A percentile compares a stretch with the other conserved stretches of the same genome.
phyloP scores from a whole-genome alignment of 345 rosid species.

The Aquilaria malaccensis region DNA sequence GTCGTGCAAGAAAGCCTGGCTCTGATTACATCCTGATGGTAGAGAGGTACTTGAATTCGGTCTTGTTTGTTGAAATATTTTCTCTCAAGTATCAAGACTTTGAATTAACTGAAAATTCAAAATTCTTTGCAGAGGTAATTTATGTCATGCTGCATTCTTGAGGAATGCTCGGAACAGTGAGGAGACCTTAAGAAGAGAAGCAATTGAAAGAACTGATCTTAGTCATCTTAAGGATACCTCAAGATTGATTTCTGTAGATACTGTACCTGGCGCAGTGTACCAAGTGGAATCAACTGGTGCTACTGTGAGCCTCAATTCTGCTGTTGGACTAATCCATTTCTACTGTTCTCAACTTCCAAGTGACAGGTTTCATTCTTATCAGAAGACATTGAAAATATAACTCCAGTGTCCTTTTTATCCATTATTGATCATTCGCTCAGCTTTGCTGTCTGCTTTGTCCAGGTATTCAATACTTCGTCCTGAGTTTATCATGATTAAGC shows the following conservation, averaged over 20 bases:
- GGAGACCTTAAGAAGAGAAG: slow-evolving; percentile 94
- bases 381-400: background rate
- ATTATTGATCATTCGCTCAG: slow-evolving; percentile 6
- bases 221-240: slow-evolving; percentile 90
- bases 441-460: slow-evolving; percentile 12
- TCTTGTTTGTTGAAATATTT: slow-evolving; percentile 2
- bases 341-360: slow-evolving; percentile 98
- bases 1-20: slow-evolving; percentile 99
- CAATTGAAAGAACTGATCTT: slow-evolving; percentile 95
- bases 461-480: slow-evolving; percentile 98
- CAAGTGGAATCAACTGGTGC: slow-evolving; percentile 98
- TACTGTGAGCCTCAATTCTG: slow-evolving; percentile 92
- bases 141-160: slow-evolving; percentile 81
- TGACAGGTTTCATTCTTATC: slow-evolving; percentile 54
- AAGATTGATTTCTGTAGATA: slow-evolving; percentile 66
- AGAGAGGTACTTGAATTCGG: slow-evolving; percentile 58
- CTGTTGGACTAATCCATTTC: slow-evolving; percentile 91
- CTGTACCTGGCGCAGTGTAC: slow-evolving; percentile 80
- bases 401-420: slow-evolving; percentile 1
- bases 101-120: slow-evolving; percentile 1
- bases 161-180: slow-evolving; percentile 97
- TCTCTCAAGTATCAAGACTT: background rate
- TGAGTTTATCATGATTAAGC: slow-evolving; percentile 83
- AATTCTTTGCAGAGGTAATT: slow-evolving; percentile 52
- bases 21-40: slow-evolving; percentile 98